Percentiles rank a stretch among this genome's conserved stretches.
Evolutionary conservation across 257 asterid species (phyloP).

Genomic region (Mentha longifolia): DNA sequence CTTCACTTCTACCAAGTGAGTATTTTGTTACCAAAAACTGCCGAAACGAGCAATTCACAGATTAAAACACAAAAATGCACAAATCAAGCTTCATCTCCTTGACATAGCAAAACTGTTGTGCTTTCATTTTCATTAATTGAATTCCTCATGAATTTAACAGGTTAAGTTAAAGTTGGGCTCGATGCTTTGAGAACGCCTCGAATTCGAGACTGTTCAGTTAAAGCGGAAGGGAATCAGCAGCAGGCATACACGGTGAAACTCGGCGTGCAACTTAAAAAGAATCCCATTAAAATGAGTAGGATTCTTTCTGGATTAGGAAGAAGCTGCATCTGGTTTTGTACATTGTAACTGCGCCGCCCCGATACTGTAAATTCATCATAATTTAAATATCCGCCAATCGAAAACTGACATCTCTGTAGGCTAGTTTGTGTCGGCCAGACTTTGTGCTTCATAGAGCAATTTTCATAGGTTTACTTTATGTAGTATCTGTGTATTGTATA

Average conservation of each 20-base stretch:
- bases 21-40: not conserved
- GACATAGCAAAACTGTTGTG: too few species aligned
- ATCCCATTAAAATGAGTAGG: not conserved
- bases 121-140: not conserved
- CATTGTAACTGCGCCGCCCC: not conserved
- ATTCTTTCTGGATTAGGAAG: not conserved
- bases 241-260: not conserved
- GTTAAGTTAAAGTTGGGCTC: conserved; percentile 7
- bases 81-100: too few species aligned
- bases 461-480: not conserved
- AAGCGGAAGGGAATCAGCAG: not conserved
- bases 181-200: conserved; percentile 19
- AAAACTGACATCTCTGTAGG: not conserved
- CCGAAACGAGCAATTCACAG: not conserved
- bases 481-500: not conserved
- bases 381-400: not conserved
- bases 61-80: not conserved
- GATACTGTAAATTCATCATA: conserved; percentile 24
- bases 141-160: conserved; percentile 23
- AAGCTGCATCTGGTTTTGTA: not conserved
- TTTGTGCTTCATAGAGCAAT: conserved; percentile 3
- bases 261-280: conserved; percentile 3
- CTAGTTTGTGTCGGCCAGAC: not conserved
- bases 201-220: conserved; percentile 7
- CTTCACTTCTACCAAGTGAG: conserved; percentile 48